These are phyloP conservation scores for Aspergillus fischeri DNA, from an alignment of 2,329 filamentous ascomycete species.

Conservation along the genomic window DNA sequence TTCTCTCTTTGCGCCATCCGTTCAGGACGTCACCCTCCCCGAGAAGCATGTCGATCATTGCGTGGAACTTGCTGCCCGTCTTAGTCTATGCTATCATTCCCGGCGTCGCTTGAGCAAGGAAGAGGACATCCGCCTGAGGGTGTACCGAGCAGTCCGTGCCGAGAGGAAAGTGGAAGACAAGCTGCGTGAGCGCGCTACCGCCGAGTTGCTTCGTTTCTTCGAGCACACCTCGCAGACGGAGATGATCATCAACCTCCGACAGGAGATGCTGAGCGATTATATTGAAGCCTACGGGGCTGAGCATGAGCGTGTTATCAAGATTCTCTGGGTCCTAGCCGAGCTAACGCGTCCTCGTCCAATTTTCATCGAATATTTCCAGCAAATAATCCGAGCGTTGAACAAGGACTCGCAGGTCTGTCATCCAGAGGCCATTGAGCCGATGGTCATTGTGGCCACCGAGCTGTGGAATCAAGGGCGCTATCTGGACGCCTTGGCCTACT, in stretches of 20 bases:
- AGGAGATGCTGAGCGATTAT: slow-evolving; percentile 39
- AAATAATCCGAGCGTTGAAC: slow-evolving; percentile 35
- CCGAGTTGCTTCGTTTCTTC: slow-evolving; percentile 28
- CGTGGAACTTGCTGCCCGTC: slow-evolving; percentile 44
- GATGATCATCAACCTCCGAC: slow-evolving; percentile 32
- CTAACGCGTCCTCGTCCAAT: slow-evolving; percentile 35
- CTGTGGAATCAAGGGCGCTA: slow-evolving; percentile 37
- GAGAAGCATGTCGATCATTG: slow-evolving; percentile 41
- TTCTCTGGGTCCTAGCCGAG: slow-evolving; percentile 35
- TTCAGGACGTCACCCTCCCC: slow-evolving; percentile 44
- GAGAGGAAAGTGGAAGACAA: slow-evolving; percentile 31
- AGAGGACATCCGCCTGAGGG: slow-evolving; percentile 32
- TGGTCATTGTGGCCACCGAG: slow-evolving; percentile 36
- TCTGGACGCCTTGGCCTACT: slow-evolving; percentile 35
- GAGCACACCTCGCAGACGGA: slow-evolving; percentile 30
- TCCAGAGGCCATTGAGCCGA: slow-evolving; percentile 36
- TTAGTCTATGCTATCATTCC: slow-evolving; percentile 45
- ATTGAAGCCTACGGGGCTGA: slow-evolving; percentile 31
- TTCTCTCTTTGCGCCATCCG: slow-evolving; percentile 43
- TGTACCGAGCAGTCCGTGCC: slow-evolving; percentile 33
- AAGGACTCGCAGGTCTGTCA: slow-evolving; percentile 33
- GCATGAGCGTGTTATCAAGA: slow-evolving; percentile 35
- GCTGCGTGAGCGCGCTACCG: slow-evolving; percentile 23
- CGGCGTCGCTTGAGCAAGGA: slow-evolving; percentile 34
- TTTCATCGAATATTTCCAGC: slow-evolving; percentile 38